These are phyloP conservation scores for Colletotrichum lupini DNA, from an alignment of 2,329 filamentous ascomycete genomes.

Conservation along the genomic window DNA sequence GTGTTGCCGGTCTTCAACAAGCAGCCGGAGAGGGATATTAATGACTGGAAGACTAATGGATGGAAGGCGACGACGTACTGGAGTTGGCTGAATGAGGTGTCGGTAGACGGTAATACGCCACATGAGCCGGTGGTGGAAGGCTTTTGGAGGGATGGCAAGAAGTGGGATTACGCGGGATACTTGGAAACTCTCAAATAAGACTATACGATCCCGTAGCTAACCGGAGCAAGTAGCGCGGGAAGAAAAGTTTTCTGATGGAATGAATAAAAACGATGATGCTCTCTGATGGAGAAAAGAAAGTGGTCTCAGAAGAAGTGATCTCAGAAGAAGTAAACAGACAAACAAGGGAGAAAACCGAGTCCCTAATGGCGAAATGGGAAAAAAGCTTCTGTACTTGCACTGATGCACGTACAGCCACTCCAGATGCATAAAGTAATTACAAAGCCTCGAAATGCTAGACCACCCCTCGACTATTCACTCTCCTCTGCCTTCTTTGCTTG, in stretches of 20 bases:
- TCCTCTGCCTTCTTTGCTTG: not conserved
- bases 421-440: not conserved
- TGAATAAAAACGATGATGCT: not conserved
- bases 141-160: conserved; percentile 27
- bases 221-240: no score
- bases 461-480: not conserved
- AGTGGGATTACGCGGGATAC: conserved; percentile 23
- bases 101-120: conserved; percentile 16
- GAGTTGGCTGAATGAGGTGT: conserved; percentile 31
- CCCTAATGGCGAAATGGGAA: not conserved
- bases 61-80: conserved; percentile 29
- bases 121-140: conserved; percentile 16
- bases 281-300: not conserved
- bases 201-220: not conserved
- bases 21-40: conserved; percentile 13
- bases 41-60: conserved; percentile 21
- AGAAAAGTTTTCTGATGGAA: not conserved
- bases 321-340: not conserved
- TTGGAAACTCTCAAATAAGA: not conserved
- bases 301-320: not conserved
- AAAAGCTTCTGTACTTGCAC: not conserved
- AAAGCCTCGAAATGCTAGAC: not conserved
- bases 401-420: not conserved
- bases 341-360: not conserved
- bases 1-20: conserved; percentile 30